Evolutionary conservation across 2,329 filamentous ascomycete genomes (phyloP), one percentile per base, ranked within the genome.

Genomic region (Ilyonectria mors-panacis): DNA sequence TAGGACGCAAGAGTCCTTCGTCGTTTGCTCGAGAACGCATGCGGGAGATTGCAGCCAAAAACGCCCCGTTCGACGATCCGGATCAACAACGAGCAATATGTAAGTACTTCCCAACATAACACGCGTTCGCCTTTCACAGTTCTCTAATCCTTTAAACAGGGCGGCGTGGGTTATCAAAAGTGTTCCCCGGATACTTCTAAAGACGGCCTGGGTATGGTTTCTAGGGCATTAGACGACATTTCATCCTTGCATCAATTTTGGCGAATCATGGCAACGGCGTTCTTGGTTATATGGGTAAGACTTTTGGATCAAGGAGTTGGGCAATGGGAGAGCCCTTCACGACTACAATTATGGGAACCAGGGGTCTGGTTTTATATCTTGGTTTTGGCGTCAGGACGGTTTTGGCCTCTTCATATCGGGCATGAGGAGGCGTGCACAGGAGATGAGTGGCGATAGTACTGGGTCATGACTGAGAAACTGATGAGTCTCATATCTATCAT

Each of bases 11-110:
- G 55, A 84, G 82, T 65, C 82, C 82, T 4, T 84, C 83, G 5
- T 83, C 82, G 8, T 82, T 84, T 73, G 81, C 82, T 28, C 78
- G 82, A 53, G 79, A 83, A 67, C 78, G 82, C 19, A 84, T 84
- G 81, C 79, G 81, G 50, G 77, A 83, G 55, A 81, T 84, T 67
- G 82, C 82, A 10, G 79, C 79, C 57, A 81, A 78, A 35, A 82
- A 82, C 53, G 81, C 82, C 59, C 82, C 82, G 37, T 80, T 84
- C 67, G 82, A 83, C 30, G 82, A 84, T 50, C 81, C 81, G 8
- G 82, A 84, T 68, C 74, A 77, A 55, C 76, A 77, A 55, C 78
- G 77, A 66, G 80, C 82, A 37, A 77, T 78, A 66, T 84, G 82
- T 84, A 72, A 80, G 82, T 79, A 47, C 4, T 54, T 10, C 12